Conservation (phyloP, 1,284 basidiomycete species). For the Tilletia caries region DNA sequence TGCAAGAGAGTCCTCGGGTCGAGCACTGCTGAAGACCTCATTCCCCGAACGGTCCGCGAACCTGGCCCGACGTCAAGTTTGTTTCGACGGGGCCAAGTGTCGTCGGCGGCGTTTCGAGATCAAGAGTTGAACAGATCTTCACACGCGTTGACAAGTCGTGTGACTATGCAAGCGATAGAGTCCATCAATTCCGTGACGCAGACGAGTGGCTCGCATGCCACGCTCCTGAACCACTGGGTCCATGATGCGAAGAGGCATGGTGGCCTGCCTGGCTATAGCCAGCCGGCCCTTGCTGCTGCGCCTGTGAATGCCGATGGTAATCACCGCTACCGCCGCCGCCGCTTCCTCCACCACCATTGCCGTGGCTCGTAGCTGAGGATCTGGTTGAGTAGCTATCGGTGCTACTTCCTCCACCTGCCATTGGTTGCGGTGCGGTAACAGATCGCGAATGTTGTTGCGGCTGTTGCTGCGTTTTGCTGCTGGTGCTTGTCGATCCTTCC, state of each 20-base stretch:
- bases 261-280: neutral
- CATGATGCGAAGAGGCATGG: neutral
- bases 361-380: neutral
- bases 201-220: neutral
- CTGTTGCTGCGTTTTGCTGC: neutral
- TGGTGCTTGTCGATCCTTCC: neutral
- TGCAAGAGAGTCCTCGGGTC: no score
- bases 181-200: neutral
- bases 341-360: neutral
- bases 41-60: no score
- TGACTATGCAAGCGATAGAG: no score
- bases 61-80: no score
- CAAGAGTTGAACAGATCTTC: no score
- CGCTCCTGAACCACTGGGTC: neutral
- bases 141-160: no score
- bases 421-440: neutral
- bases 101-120: no score
- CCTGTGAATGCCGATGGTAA: conserved; percentile 7
- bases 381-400: neutral
- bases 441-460: neutral
- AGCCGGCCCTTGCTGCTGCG: neutral
- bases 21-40: no score
- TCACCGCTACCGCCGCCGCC: neutral
- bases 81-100: no score
- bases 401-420: neutral